Conservation (phyloP, 176 grass and related monocot species). For the Oryza brachyantha region DNA sequence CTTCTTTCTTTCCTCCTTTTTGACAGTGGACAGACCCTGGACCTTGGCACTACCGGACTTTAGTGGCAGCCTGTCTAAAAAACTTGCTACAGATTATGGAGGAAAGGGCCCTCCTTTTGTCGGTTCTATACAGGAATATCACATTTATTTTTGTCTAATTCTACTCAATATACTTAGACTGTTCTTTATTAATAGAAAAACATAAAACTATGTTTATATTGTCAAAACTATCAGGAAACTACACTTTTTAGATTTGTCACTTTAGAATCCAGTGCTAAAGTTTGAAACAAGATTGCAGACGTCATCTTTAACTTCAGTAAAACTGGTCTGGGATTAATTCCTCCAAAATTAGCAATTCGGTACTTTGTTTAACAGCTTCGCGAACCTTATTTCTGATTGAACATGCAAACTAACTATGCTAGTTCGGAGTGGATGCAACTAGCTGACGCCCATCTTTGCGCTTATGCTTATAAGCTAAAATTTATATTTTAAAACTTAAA, state of each 20-base stretch:
- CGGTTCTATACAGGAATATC: not conserved
- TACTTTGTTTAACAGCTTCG: not conserved
- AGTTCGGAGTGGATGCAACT: not conserved
- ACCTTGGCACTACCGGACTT: not conserved
- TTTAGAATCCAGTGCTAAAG: no score
- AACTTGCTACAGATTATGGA: not conserved
- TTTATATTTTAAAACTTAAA: no score
- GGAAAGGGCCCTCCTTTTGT: not conserved
- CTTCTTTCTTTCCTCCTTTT: slow-evolving; percentile 5
- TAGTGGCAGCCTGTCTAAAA: not conserved
- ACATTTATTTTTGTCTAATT: not conserved
- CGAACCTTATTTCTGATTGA: not conserved
- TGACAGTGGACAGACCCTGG: slow-evolving; percentile 2
- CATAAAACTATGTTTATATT: not conserved
- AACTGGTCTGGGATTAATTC: not conserved
- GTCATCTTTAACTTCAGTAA: not conserved
- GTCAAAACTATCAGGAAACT: not conserved
- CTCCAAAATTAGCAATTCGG: not conserved
- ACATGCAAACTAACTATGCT: not conserved
- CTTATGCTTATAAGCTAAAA: no score
- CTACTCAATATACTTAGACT: not conserved
- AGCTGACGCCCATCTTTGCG: no score
- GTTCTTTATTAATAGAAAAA: not conserved
- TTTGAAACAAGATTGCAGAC: not conserved
- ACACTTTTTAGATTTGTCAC: not conserved